Conservation (phyloP, 257 asterid species). For the Petunia secreta region DNA sequence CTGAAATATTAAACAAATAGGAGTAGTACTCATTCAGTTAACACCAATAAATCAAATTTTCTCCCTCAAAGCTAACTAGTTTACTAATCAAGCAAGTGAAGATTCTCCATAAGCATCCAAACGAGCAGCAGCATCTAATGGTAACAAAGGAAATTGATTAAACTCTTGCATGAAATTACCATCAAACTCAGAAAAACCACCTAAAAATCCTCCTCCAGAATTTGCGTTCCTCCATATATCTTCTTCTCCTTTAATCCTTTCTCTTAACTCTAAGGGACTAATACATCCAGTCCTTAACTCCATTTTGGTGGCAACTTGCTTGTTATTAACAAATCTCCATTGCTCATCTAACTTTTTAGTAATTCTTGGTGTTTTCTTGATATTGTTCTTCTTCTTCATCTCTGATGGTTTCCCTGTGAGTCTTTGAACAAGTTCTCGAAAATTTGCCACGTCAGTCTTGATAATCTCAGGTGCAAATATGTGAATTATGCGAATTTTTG, state of each 20-base stretch:
- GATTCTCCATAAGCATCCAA: no score
- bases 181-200: conserved; percentile 60
- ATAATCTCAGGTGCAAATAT: conserved; percentile 90
- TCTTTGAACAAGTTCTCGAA: conserved; percentile 78
- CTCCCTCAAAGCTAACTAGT: no score
- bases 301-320: conserved; percentile 9
- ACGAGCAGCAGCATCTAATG: conserved; percentile 31
- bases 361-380: conserved; percentile 20
- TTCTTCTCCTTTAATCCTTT: conserved; percentile 70
- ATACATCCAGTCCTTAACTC: background rate
- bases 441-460: conserved; percentile 72
- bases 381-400: conserved; percentile 1
- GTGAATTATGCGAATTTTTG: conserved; percentile 84
- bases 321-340: no score
- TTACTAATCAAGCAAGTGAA: no score
- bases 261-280: conserved; percentile 28
- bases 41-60: no score
- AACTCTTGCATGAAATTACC: conserved; percentile 63
- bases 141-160: conserved; percentile 49
- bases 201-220: conserved; percentile 68
- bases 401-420: conserved; percentile 87
- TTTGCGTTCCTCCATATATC: conserved; percentile 69
- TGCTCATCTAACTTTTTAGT: conserved; percentile 14
- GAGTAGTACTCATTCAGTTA: no score
- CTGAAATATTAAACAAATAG: no score